Evolutionary conservation across 179 eudicot species (phyloP).

Genomic region (Drosera spatulata): DNA sequence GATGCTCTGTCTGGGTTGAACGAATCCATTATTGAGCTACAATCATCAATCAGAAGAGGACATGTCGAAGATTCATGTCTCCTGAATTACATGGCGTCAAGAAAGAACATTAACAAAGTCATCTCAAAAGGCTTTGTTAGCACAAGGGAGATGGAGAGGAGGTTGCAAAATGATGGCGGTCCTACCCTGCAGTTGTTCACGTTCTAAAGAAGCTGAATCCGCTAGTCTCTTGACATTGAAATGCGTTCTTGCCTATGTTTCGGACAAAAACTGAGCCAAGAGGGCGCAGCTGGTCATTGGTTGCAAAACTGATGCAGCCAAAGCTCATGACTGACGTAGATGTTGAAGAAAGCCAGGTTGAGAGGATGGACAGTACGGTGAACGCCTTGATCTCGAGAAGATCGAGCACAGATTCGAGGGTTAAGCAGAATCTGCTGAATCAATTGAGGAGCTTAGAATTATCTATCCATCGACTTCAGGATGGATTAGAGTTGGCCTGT

Average conservation of each 20-base stretch:
- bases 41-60: conserved; percentile 19
- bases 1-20: conserved; percentile 12
- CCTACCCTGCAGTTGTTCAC: neutral
- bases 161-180: conserved; percentile 1
- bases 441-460: conserved; percentile 12
- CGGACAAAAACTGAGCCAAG: conserved; percentile 12
- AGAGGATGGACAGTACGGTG: conserved; percentile 7
- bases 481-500: conserved; percentile 14
- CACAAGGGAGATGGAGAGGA: conserved; percentile 12
- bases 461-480: conserved; percentile 9
- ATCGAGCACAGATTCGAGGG: conserved; percentile 3
- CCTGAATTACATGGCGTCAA: conserved; percentile 5
- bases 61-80: conserved; percentile 8
- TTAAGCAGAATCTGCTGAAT: neutral
- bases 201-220: conserved; percentile 15
- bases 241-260: conserved; percentile 13
- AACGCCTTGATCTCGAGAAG: neutral
- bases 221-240: conserved; percentile 12
- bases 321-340: conserved; percentile 5
- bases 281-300: conserved; percentile 15
- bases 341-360: conserved; percentile 11
- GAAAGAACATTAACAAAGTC: conserved; percentile 15
- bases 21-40: conserved; percentile 13
- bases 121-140: conserved; percentile 16
- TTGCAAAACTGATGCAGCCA: conserved; percentile 16